Base-by-base conservation (phyloP, 164 flowering plant genomes). In the Umbilicus rupestris region DNA sequence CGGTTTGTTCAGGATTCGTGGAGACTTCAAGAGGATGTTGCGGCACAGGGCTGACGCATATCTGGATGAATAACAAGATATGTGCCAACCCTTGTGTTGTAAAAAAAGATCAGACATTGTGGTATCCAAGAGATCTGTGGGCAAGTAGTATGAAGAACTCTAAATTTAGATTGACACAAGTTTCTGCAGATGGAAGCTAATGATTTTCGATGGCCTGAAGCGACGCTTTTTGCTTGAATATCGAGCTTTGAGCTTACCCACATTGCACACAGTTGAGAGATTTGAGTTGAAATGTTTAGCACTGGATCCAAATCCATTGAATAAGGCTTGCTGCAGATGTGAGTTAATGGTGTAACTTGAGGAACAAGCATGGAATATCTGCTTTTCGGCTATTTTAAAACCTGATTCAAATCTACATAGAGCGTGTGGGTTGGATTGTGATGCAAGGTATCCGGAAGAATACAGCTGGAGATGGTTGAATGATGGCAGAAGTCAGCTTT, bases 21-120 rank as follows among this genome's bases (percentile, higher is more conserved):
- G 96, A 70, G 68, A 75, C 85, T 0, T 29, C 78, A 17, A 83
- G 76, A 60, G 93, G 96, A 39, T 89, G 96, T 41, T 87, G 92
- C 46, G 96, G 91, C 37, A 41, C 91, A 14, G 96, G 96, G 17
- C 69, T 66, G 3, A 26, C 70, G 5, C 89, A 87, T 41, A 80
- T 50, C 64, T 87, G 85, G 0, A n/a, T n/a, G n/a, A n/a, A n/a
- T n/a, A n/a, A n/a, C n/a, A n/a, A n/a, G n/a, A n/a, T n/a, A n/a
- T n/a, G n/a, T n/a, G n/a, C n/a, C n/a, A n/a, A n/a, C n/a, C n/a
- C n/a, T n/a, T n/a, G n/a, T n/a, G n/a, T n/a, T n/a, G n/a, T n/a
- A n/a, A n/a, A n/a, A n/a, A n/a, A 55, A 55, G 12, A 33, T 55
- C 22, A 26, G 60, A 55, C 33, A 55, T 28, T 55, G 33, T 28